These are phyloP conservation scores for Fusarium coicis DNA, from an alignment of 2,329 filamentous ascomycete species.

Conservation along the genomic window DNA sequence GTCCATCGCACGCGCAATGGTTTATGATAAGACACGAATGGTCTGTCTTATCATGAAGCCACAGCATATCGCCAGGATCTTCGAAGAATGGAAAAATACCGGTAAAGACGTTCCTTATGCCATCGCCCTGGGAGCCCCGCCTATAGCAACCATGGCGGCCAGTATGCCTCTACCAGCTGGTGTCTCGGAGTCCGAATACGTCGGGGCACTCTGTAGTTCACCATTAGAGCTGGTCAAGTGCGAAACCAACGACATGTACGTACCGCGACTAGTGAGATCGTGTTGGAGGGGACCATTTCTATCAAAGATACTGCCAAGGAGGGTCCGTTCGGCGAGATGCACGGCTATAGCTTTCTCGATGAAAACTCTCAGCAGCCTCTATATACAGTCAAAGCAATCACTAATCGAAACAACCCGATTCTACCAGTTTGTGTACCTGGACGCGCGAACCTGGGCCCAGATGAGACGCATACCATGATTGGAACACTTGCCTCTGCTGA, in stretches of 20 bases:
- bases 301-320: background rate
- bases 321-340: background rate
- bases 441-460: background rate
- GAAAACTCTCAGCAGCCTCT: background rate
- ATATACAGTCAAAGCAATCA: background rate
- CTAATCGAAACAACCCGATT: background rate
- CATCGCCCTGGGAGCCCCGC: background rate
- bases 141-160: background rate
- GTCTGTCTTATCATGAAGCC: background rate
- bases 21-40: background rate
- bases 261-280: background rate
- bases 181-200: background rate
- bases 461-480: background rate
- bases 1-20: background rate
- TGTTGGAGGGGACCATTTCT: background rate
- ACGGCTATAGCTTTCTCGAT: background rate
- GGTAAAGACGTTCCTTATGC: background rate
- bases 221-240: background rate
- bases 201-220: background rate
- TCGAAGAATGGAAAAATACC: background rate
- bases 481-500: background rate
- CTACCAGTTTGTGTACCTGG: background rate
- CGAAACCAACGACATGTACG: background rate
- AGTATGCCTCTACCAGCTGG: background rate
- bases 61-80: background rate